These are phyloP conservation scores for Purshia tridentata DNA, from an alignment of 306 rosid species.

Conservation along the genomic window DNA sequence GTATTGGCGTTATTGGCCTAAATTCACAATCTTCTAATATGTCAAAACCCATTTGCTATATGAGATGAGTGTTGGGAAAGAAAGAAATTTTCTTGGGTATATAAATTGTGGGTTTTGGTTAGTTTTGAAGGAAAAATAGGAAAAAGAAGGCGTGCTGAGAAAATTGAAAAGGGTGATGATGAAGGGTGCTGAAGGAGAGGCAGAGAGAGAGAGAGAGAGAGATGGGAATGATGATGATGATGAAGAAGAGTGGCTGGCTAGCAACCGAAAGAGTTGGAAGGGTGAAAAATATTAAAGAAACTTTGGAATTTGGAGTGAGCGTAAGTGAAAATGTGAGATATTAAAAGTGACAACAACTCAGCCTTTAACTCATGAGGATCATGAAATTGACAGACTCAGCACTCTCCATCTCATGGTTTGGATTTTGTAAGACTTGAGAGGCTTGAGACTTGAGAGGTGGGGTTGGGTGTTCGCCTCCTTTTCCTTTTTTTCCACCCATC, in stretches of 20 bases:
- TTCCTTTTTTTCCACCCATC: not conserved
- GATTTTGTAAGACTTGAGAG: too few species aligned
- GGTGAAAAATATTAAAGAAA: not conserved
- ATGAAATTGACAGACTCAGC: too few species aligned
- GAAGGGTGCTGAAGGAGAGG: conserved; percentile 19
- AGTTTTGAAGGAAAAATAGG: conserved; percentile 3
- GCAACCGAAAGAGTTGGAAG: not conserved
- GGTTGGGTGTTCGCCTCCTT: not conserved
- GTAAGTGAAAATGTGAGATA: not conserved
- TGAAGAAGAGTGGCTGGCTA: not conserved
- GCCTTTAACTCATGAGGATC: not conserved
- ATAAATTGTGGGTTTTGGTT: not conserved
- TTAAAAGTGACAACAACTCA: not conserved
- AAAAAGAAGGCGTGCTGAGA: conserved; percentile 39
- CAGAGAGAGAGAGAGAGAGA: conserved; percentile 3
- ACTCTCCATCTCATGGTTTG: too few species aligned
- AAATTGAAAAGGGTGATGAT: conserved; percentile 33
- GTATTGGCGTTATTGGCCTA: conserved; percentile 48
- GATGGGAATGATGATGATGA: not conserved
- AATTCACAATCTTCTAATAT: conserved; percentile 39
- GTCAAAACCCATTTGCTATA: conserved; percentile 52
- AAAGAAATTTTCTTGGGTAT: not conserved
- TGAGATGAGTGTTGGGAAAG: too few species aligned
- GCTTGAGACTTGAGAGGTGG: too few species aligned
- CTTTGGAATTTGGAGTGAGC: not conserved